These are phyloP conservation scores for Solanum paucissectum DNA, from an alignment of 257 asterid species.

Conservation along the genomic window DNA sequence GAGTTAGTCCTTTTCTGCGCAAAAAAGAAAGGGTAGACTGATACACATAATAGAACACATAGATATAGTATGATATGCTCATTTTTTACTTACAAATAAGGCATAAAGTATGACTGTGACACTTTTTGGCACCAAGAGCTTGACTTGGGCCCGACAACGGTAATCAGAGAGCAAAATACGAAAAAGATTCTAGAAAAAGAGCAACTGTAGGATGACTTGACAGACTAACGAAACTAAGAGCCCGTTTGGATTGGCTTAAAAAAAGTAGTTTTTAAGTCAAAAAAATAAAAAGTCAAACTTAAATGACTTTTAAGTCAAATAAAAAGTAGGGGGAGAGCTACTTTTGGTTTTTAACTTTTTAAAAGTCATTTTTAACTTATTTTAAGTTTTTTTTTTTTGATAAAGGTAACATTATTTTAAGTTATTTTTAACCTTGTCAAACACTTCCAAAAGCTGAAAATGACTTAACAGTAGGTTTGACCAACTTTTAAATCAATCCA, in stretches of 20 bases:
- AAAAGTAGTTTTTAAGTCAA: no score
- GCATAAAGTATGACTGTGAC: neutral
- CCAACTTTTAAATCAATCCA: no score
- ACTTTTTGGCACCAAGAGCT: neutral
- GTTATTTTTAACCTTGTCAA: no score
- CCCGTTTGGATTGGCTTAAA: no score
- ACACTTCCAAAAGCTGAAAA: no score
- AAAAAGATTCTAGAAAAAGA: neutral
- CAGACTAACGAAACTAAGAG: neutral
- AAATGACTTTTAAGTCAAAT: no score
- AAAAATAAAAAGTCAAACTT: no score
- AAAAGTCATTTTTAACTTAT: neutral
- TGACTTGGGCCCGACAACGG: neutral
- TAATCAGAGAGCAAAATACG: neutral
- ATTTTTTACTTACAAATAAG: neutral
- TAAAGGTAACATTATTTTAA: no score
- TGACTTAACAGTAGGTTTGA: no score
- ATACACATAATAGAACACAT: neutral
- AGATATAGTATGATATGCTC: neutral
- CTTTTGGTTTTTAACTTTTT: neutral
- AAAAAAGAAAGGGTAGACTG: neutral
- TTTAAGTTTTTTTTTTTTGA: no score
- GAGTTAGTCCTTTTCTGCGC: neutral
- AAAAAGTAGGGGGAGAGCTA: neutral
- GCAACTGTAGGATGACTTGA: neutral